Evolutionary conservation across 257 asterid genomes (phyloP).

Genomic region (Nicotiana knightiana): DNA sequence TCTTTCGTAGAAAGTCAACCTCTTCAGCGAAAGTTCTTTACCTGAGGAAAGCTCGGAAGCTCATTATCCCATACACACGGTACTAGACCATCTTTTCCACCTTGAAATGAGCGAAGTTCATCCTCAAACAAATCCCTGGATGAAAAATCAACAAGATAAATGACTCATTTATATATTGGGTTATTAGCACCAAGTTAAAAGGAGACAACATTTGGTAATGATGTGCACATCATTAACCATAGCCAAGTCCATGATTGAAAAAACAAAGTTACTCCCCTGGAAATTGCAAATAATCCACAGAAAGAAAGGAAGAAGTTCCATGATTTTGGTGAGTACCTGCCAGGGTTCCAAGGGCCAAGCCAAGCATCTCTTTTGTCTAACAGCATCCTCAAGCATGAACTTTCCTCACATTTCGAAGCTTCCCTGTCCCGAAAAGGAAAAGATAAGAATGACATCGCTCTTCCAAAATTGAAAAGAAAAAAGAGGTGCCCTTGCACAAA

Average conservation of each 20-base stretch:
- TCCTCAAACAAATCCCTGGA: conserved; percentile 94
- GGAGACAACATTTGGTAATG: not conserved
- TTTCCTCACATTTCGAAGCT: conserved; percentile 77
- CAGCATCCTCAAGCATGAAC: conserved; percentile 87
- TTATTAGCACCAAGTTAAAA: conserved; percentile 6
- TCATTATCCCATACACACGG: conserved; percentile 95
- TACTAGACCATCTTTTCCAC: conserved; percentile 89
- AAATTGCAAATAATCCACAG: not conserved
- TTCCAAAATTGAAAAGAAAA: conserved; percentile 8
- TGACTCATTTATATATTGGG: conserved; percentile 6
- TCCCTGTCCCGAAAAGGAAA: conserved; percentile 53
- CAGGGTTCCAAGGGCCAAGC: conserved; percentile 99
- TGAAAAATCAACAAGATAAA: conserved; percentile 17
- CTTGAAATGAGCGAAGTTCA: conserved; percentile 96
- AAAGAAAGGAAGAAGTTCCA: conserved; percentile 7
- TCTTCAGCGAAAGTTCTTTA: conserved; percentile 19
- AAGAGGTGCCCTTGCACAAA: conserved; percentile 10
- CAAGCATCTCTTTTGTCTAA: conserved; percentile 97
- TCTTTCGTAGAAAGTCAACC: not conserved
- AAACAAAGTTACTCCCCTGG: not conserved
- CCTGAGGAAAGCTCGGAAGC: conserved; percentile 98
- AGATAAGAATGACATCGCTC: conserved; percentile 14
- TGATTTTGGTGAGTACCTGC: conserved; percentile 49
- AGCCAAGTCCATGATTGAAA: not conserved
- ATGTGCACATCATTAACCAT: conserved; percentile 1